Base-by-base conservation (phyloP, 106 monocot genomes). In the Amphibolis antarctica region DNA sequence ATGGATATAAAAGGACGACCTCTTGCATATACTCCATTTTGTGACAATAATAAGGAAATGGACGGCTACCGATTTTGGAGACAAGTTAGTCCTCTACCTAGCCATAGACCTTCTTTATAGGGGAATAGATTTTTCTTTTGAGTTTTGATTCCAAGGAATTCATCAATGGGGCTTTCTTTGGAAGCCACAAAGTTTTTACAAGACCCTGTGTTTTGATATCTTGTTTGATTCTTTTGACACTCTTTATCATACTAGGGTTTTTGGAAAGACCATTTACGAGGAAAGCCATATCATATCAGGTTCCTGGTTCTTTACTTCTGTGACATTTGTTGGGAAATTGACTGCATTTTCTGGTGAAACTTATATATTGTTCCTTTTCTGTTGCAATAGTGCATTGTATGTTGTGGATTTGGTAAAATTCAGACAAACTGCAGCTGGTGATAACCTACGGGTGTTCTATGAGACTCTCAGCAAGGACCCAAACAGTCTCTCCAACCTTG, bases 1-100 rank as follows among this genome's bases (percentile, higher is more conserved):
- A 90, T 98, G 96, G 82, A 98, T 66, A 72, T 98, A 60, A 90
- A 87, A 79, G 96, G 96, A 69, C 80, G 68, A 48, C 84, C 96
- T 44, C 90, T 98, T 66, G 96, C 96, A 22, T 98, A 98, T 62
- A 98, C 96, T 5, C 96, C 96, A 10, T 98, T 98, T 67, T 98
- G 96, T 74, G 96, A 98, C 76, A 98, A 98, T 72, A 98, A 98
- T 45, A 98, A 64, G 72, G 96, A 98, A 44, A 98, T 98, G 96
- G 96, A 98, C 80, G 96, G 96, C 30, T 98, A 90, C 55, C 79
- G 96, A 0, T 98, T 98, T 64, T 98, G 96, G 96, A 82, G 85
- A 74, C 90, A 98, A 66, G 96, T 98, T 57, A 64, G 75, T 80
- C 20, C 49, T 44, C 23, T 26, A 14, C 57, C 28, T 12, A 51